phyloP scores from a whole-genome alignment of 495 filamentous ascomycete species.

The Aspergillus campestris region DNA sequence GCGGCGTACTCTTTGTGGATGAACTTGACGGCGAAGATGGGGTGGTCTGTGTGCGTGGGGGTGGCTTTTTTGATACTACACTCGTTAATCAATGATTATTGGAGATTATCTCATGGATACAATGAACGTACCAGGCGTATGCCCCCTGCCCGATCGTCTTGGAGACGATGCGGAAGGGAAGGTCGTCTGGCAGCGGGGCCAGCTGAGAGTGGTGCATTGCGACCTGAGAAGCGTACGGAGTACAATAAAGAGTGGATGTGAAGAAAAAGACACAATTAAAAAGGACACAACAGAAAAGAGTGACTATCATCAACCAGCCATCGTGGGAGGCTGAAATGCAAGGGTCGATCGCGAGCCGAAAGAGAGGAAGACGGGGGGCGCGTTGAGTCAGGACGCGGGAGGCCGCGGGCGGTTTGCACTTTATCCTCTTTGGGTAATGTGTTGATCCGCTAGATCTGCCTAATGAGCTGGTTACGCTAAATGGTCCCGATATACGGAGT shows the following conservation, averaged over 20 bases:
- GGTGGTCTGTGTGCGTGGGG: conserved; percentile 55
- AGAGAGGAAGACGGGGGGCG: conserved; percentile 17
- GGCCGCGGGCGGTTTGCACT: conserved; percentile 19
- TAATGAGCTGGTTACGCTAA: no score
- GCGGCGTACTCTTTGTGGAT: conserved; percentile 94
- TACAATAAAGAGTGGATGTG: background rate
- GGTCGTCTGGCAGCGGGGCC: conserved; percentile 72
- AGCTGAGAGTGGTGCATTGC: conserved; percentile 71
- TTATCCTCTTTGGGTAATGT: conserved; percentile 40
- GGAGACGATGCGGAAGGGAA: conserved; percentile 91
- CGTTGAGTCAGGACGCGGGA: conserved; percentile 21
- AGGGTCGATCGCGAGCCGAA: conserved; percentile 10
- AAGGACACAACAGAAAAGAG: background rate
- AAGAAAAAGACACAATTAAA: conserved; percentile 2
- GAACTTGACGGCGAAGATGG: conserved; percentile 94
- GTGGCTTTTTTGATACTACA: conserved; percentile 87
- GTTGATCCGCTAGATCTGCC: conserved; percentile 17
- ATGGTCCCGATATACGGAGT: no score
- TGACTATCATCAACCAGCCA: background rate
- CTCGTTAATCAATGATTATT: conserved; percentile 3
- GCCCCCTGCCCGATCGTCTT: conserved; percentile 94
- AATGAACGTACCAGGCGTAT: conserved; percentile 76
- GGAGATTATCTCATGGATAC: background rate
- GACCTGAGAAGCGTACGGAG: background rate
- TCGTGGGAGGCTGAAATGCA: background rate